These are phyloP conservation scores for Gentiana dahurica DNA, from an alignment of 257 asterid genomes.

Conservation along the genomic window DNA sequence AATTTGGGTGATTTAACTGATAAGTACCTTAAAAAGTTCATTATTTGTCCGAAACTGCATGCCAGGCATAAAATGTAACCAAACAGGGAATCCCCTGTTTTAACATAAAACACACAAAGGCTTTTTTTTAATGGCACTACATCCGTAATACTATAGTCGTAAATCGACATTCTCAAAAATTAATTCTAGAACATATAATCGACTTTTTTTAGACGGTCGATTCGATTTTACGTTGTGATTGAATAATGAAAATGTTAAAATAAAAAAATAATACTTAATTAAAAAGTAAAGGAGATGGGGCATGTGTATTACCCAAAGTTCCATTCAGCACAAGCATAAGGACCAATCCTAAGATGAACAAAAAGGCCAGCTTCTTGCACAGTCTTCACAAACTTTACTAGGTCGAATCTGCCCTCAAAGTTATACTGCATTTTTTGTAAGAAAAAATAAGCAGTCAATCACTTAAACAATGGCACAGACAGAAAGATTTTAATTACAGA, in stretches of 20 bases:
- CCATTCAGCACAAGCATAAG: conserved; percentile 99
- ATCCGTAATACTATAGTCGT: too few relatives aligned
- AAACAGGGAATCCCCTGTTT: conserved; percentile 71
- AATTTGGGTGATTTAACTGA: neutral
- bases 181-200: too few relatives aligned
- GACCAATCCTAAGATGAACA: conserved; percentile 83
- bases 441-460: too few relatives aligned
- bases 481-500: too few relatives aligned
- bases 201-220: too few relatives aligned
- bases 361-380: conserved; percentile 64
- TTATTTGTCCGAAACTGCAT: conserved; percentile 64
- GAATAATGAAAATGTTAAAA: too few relatives aligned
- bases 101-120: conserved; percentile 2
- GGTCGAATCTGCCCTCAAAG: conserved; percentile 63
- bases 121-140: too few relatives aligned
- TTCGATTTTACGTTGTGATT: too few relatives aligned
- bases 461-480: too few relatives aligned
- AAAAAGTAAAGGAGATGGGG: too few relatives aligned
- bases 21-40: conserved; percentile 38
- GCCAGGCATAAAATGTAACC: conserved; percentile 79
- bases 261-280: too few relatives aligned
- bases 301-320: conserved; percentile 69
- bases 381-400: conserved; percentile 61
- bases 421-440: conserved; percentile 33
- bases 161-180: too few relatives aligned